These are phyloP conservation scores for Persicaria tinctoria DNA, from an alignment of 148 eudicot genomes.

Conservation along the genomic window DNA sequence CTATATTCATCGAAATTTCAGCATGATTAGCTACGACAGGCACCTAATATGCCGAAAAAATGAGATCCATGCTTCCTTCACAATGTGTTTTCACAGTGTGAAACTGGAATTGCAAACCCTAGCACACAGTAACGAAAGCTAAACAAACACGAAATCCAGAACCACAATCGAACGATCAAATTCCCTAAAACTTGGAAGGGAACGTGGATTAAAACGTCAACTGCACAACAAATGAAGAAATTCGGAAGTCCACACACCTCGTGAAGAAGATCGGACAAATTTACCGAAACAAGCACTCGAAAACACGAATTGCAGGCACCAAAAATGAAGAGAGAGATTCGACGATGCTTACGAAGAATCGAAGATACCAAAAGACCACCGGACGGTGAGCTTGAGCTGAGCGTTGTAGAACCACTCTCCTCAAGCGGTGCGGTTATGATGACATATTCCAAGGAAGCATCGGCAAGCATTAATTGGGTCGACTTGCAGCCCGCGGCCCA, in stretches of 20 bases:
- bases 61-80: background rate
- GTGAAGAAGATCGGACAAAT: slow-evolving; percentile 1
- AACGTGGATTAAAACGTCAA: background rate
- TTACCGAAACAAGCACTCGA: background rate
- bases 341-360: background rate
- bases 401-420: background rate
- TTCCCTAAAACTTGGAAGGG: background rate
- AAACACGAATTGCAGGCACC: background rate
- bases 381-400: background rate
- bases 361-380: background rate
- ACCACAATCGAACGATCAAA: no score
- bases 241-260: background rate
- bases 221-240: background rate
- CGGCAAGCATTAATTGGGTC: background rate
- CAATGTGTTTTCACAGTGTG: background rate
- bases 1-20: no score
- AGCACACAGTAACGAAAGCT: no score
- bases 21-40: no score
- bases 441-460: no score
- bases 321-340: background rate
- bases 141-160: background rate
- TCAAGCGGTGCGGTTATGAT: no score
- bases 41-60: background rate
- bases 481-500: background rate
- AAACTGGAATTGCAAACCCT: background rate